phyloP scores from a whole-genome alignment of 495 filamentous ascomycete genomes.

The Aspergillus cavernicola region DNA sequence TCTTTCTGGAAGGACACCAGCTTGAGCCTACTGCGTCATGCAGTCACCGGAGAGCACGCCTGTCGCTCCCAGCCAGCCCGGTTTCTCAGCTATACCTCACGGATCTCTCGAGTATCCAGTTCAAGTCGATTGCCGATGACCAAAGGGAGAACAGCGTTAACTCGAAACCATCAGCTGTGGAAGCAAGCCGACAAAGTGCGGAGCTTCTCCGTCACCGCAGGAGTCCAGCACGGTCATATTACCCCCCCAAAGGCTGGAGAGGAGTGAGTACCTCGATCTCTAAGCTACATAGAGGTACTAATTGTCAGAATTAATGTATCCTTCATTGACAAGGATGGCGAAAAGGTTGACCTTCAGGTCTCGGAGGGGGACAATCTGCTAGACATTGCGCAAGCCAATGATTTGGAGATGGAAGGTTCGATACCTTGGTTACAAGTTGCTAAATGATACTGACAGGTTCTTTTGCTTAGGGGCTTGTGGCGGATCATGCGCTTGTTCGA shows the following conservation, averaged over 20 bases:
- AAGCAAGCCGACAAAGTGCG: constrained; percentile 39
- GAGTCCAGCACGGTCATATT: constrained; percentile 69
- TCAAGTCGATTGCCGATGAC: constrained; percentile 9
- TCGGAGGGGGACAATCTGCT: constrained; percentile 84
- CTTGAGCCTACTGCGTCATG: constrained; percentile 33
- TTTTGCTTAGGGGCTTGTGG: constrained; percentile 75
- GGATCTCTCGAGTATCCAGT: constrained; percentile 18
- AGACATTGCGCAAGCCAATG: constrained; percentile 90
- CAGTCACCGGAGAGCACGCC: constrained; percentile 26
- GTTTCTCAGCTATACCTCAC: constrained; percentile 29
- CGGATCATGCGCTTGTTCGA: constrained; percentile 93
- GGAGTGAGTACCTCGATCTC: constrained; percentile 59
- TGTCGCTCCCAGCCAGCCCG: constrained; percentile 32
- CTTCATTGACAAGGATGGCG: constrained; percentile 91
- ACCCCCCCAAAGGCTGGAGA: constrained; percentile 86
- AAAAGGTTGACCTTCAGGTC: constrained; percentile 70
- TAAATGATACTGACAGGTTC: neutral
- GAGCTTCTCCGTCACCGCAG: constrained; percentile 62
- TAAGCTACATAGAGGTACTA: neutral
- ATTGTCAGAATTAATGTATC: constrained; percentile 72
- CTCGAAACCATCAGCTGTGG: constrained; percentile 18
- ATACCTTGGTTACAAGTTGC: neutral
- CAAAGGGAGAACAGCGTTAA: neutral
- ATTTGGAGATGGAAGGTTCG: constrained; percentile 93
- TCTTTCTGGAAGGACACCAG: constrained; percentile 37